Base-by-base conservation (phyloP, 345 rosid species). In the Syzygium jambos region DNA sequence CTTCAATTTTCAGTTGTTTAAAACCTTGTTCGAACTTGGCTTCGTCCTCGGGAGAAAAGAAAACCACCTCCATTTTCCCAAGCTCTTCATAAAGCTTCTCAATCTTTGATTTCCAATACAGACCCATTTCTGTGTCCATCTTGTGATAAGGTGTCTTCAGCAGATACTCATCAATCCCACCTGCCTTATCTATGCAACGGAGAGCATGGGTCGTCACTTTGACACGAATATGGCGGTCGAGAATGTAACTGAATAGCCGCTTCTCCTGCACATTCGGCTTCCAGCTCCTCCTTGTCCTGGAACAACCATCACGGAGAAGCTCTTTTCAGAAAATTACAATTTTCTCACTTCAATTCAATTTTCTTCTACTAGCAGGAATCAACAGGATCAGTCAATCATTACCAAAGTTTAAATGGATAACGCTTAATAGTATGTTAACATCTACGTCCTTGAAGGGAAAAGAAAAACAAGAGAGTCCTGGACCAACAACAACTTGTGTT, bases 101-200 rank as follows among this genome's bases (percentile, higher is more conserved):
- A 7, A 98, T 93, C 92, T 96, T 96, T 73, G 98, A 88, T 92
- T 98, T 98, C 99, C 99, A 98, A 86, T 87, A 92, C 27, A 98
- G 93, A 85, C 99, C 99, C 93, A 94, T 92, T 89, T 96, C 98
- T 7, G 99, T 94, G 91, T 96, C 96, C 99, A 98, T 96, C 91
- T 96, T 96, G 27, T 95, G 94, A 92, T 96, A 98, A 9, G 99
- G 99, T 87, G 99, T 96, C 90, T 94, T 96, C 51, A 98, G 93
- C 87, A 98, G 90, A 91, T 98, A 98, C 93, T 98, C 99, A 63
- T 98, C 99, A n/a, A 96, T 93, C 34, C 99, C 99, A 78, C 98
- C 99, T 65, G 95, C 99, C 92, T 96, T 98, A 92, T 98, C 99
- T 29, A 98, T 94, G 96, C 98, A 98, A 54, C 99, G 99, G 23